Evolutionary conservation across 2,329 filamentous ascomycete genomes (phyloP), one percentile per base, ranked within the genome.

Genomic region (Geosmithia morbida): DNA sequence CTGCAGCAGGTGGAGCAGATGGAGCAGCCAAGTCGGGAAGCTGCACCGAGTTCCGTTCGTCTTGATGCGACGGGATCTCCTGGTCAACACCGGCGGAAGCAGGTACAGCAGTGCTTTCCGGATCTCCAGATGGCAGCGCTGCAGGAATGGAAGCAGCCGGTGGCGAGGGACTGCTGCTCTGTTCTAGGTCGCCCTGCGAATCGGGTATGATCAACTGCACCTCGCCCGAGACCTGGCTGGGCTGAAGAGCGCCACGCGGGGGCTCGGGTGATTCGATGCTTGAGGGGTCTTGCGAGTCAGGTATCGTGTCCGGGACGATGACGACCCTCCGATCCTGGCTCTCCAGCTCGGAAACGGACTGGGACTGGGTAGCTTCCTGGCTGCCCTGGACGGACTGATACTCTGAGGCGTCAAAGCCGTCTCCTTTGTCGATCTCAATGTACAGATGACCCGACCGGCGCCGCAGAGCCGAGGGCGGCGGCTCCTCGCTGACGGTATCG

Each of bases 251-350:
- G 55, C 13, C n/a, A 17, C 30, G 43, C 22, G 33, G 43, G 10
- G 52, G 51, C 46, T 54, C 44, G 16, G 41, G 17, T 17, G 37
- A 37, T 26, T 40, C 41, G 8, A 43, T 54, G 11, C 52, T 54
- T n/a, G 59, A 59, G 10, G 50, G 52, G 33, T 66, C 67, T 49
- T 71, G 66, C 1, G 69, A 72, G 49, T 71, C 68, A 0, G 66
- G 66, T 20, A 72, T 65, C 3, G 65, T 69, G 22, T 58, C 53
- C 4, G 58, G 55, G 17, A 58, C 51, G 48, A 68, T 46, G 11
- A 54, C 48, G 42, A 61, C 48, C 41, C 58, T 57, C 19, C 56
- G 55, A 50, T 65, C 64, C 44, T 60, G 54, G 39, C 60, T 57
- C 44, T 67, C 65, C 19, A 62, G 61, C 43, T 63, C 59, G 4